Percentiles rank a stretch among this genome's conserved stretches.
Conservation (phyloP, 2,329 filamentous ascomycete genomes). For the Exutisphaerella laricina region DNA sequence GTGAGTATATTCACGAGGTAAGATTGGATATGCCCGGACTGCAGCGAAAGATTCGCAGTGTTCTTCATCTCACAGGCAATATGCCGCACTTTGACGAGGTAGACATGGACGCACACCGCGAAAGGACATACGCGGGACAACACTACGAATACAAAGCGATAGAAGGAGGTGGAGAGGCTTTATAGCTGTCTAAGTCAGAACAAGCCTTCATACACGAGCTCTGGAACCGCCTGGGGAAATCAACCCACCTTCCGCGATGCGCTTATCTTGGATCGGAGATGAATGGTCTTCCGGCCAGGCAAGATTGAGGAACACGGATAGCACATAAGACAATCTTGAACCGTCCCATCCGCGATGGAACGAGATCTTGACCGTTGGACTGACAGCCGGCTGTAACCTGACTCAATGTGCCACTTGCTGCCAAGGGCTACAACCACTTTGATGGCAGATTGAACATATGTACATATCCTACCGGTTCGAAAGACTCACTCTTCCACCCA, state of each 20-base stretch:
- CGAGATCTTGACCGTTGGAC: background rate
- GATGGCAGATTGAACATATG: background rate
- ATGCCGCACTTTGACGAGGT: too few species aligned
- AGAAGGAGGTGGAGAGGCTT: background rate
- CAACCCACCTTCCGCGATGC: background rate
- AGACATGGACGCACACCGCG: background rate
- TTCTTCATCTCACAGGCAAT: too few species aligned
- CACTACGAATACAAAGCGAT: background rate
- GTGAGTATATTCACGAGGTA: too few species aligned
- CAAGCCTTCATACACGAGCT: background rate
- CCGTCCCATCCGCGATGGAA: background rate
- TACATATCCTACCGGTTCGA: background rate
- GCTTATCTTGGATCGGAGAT: background rate
- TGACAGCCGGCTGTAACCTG: background rate
- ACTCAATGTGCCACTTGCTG: background rate
- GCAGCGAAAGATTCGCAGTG: too few species aligned
- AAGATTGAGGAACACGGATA: background rate
- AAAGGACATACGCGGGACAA: background rate
- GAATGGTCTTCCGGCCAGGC: background rate
- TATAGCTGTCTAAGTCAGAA: background rate
- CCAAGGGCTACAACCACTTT: background rate
- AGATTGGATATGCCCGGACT: too few species aligned
- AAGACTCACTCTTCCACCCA: background rate
- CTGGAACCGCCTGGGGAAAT: background rate
- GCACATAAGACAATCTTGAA: background rate